These are phyloP conservation scores for Zygosaccharomyces pseudobailii DNA, from an alignment of 1,139 yeast genomes.

Conservation along the genomic window DNA sequence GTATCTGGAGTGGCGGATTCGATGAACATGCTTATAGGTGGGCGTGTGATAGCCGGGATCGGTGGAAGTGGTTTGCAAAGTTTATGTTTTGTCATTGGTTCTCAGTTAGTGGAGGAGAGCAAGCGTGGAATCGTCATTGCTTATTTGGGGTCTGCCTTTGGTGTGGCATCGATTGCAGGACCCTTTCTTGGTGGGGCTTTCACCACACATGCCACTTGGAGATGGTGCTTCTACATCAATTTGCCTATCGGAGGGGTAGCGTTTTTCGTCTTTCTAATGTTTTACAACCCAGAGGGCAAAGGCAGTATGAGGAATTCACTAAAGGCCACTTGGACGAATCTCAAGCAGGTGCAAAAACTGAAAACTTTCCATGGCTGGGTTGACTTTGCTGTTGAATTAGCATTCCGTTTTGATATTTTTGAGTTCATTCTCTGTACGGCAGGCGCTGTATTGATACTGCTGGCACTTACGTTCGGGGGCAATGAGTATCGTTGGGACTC, in stretches of 20 bases:
- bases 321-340: constrained; percentile 5
- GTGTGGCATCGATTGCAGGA: constrained; percentile 56
- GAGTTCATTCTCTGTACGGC: constrained; percentile 43
- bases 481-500: constrained; percentile 48
- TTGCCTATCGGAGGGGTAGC: constrained; percentile 65
- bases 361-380: background rate
- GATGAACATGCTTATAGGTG: constrained; percentile 62
- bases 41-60: constrained; percentile 64
- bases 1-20: constrained; percentile 52
- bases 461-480: constrained; percentile 53
- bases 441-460: constrained; percentile 43
- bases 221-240: constrained; percentile 76
- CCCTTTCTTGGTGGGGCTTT: constrained; percentile 70
- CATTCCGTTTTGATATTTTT: constrained; percentile 41
- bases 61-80: constrained; percentile 72
- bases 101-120: constrained; percentile 59
- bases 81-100: constrained; percentile 52
- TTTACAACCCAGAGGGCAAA: constrained; percentile 51
- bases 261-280: constrained; percentile 40
- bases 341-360: background rate
- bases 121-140: constrained; percentile 51
- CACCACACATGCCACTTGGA: constrained; percentile 58
- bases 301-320: background rate
- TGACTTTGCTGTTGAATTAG: constrained; percentile 4
- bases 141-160: constrained; percentile 48